These are phyloP conservation scores for Zygoascus biomembranicola DNA, from an alignment of 805 yeast genomes.

Conservation along the genomic window DNA sequence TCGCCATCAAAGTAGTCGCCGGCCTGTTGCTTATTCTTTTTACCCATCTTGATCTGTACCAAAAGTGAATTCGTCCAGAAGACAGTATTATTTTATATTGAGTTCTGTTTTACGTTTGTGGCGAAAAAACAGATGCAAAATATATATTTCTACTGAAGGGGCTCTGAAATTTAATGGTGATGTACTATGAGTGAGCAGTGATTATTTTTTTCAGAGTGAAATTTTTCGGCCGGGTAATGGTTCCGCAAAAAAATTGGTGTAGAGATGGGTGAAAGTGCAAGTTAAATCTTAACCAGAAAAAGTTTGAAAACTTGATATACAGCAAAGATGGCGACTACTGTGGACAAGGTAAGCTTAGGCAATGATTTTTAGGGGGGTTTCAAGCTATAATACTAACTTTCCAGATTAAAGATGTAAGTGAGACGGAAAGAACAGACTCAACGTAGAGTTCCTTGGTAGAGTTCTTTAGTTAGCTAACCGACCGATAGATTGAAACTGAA, in stretches of 20 bases:
- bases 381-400: background rate
- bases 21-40: constrained; percentile 52
- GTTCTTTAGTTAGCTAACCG: background rate
- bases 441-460: constrained; percentile 29
- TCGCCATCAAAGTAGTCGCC: constrained; percentile 78
- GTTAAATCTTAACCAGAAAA: background rate
- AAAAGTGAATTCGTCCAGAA: too few relatives aligned
- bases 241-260: background rate
- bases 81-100: too few relatives aligned
- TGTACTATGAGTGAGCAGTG: background rate
- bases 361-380: background rate
- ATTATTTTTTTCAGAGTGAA: constrained; percentile 4
- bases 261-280: background rate
- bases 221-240: constrained; percentile 3
- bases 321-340: constrained; percentile 50
- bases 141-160: background rate
- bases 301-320: background rate
- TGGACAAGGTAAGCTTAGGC: constrained; percentile 37
- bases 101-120: too few relatives aligned
- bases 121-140: too few relatives aligned
- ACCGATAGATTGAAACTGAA: constrained; percentile 76
- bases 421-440: constrained; percentile 28
- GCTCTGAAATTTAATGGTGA: background rate
- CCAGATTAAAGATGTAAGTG: constrained; percentile 25
- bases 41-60: constrained; percentile 1